Conservation (phyloP, 2,329 filamentous ascomycete species). For the Colletotrichum eleusines region DNA sequence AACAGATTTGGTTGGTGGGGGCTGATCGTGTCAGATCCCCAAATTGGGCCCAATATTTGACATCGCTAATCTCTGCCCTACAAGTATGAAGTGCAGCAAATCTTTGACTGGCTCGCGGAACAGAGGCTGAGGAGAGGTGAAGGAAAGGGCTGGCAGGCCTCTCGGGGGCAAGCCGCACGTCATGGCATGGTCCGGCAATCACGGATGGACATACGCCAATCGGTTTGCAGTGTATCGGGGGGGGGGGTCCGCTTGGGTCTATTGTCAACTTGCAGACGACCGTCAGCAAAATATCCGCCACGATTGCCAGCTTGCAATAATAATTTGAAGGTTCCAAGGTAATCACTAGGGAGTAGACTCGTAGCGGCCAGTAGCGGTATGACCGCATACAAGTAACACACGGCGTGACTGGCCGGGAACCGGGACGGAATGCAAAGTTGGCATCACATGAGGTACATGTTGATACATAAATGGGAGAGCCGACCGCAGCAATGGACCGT, state of each 20-base stretch:
- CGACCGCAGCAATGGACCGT: neutral
- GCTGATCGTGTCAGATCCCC: conserved; percentile 34
- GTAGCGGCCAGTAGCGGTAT: conserved; percentile 18
- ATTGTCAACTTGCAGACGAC: conserved; percentile 19
- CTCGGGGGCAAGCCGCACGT: conserved; percentile 10
- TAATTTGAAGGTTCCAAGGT: conserved; percentile 25
- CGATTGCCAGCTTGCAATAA: conserved; percentile 18
- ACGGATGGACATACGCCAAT: conserved; percentile 7
- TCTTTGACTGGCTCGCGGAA: conserved; percentile 20
- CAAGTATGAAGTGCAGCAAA: conserved; percentile 12
- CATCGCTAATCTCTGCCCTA: conserved; percentile 23
- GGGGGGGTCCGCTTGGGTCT: conserved; percentile 32
- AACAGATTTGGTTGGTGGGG: conserved; percentile 7
- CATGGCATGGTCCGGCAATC: conserved; percentile 28
- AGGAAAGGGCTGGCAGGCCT: conserved; percentile 36
- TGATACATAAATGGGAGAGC: neutral
- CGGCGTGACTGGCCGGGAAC: conserved; percentile 13
- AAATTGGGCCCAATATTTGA: conserved; percentile 26
- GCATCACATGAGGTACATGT: conserved; percentile 3
- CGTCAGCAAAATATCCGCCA: conserved; percentile 23
- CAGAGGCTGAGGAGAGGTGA: conserved; percentile 33
- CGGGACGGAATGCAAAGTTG: neutral
- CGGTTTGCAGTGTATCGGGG: conserved; percentile 13
- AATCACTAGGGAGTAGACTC: conserved; percentile 13
- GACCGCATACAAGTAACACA: conserved; percentile 1